Conservation (phyloP, 1,284 basidiomycete species). For the Cryptococcus sp. region DNA sequence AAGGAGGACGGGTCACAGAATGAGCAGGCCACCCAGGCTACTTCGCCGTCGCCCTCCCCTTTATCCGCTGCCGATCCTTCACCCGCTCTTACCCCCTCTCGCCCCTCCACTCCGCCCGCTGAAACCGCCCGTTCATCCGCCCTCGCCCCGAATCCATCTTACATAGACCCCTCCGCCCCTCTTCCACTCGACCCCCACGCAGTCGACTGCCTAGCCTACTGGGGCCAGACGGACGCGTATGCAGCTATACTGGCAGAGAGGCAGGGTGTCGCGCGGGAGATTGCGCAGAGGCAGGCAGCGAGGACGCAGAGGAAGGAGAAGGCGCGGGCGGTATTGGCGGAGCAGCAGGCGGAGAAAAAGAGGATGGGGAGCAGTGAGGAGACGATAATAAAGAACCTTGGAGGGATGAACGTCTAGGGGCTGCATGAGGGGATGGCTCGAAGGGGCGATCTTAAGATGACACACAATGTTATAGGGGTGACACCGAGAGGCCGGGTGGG, state of each 20-base stretch:
- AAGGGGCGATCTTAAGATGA: background rate
- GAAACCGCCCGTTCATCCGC: no score
- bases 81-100: background rate
- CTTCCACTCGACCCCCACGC: conserved; percentile 11
- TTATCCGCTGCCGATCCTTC: background rate
- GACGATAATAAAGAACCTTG: background rate
- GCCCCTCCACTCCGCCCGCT: background rate
- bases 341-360: background rate
- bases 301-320: conserved; percentile 3
- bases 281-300: conserved; percentile 16
- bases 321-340: background rate
- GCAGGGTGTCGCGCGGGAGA: conserved; percentile 8
- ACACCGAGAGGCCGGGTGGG: no score
- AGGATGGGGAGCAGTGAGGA: conserved; percentile 2
- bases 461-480: no score
- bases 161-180: conserved; percentile 20
- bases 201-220: conserved; percentile 19
- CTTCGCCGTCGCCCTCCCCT: background rate
- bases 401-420: background rate
- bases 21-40: no score
- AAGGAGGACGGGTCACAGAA: background rate
- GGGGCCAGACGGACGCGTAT: conserved; percentile 22
- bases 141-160: background rate
- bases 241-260: conserved; percentile 11
- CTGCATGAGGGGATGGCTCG: no score